phyloP scores from a whole-genome alignment of 2,329 filamentous ascomycete species.

The Diaporthe capsici region DNA sequence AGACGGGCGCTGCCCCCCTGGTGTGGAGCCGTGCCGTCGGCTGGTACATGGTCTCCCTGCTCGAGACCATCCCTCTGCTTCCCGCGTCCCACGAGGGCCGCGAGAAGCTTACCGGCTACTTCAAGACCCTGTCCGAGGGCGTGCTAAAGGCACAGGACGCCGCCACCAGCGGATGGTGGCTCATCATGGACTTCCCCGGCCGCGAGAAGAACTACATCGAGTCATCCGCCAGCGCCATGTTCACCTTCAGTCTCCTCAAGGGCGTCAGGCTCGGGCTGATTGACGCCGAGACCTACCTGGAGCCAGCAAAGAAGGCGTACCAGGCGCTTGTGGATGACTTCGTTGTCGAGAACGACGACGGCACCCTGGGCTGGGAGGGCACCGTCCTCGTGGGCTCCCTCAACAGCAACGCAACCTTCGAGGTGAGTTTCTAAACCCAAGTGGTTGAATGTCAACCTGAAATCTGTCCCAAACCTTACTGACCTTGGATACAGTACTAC shows the following conservation, averaged over 20 bases:
- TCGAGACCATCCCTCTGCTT: constrained; percentile 37
- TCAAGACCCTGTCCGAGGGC: constrained; percentile 31
- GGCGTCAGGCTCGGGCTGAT: constrained; percentile 53
- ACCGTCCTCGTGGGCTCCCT: constrained; percentile 64
- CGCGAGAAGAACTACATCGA: constrained; percentile 61
- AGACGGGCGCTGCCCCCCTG: constrained; percentile 64
- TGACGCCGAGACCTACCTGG: constrained; percentile 45
- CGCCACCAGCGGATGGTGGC: constrained; percentile 46
- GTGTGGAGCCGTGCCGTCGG: constrained; percentile 68
- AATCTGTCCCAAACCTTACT: neutral
- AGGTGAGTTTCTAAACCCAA: constrained; percentile 51
- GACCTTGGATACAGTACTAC: constrained; percentile 51
- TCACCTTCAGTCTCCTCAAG: constrained; percentile 57
- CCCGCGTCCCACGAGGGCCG: constrained; percentile 33
- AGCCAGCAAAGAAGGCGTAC: constrained; percentile 53
- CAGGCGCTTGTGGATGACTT: constrained; percentile 56
- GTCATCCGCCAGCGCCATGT: constrained; percentile 61
- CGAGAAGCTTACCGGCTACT: constrained; percentile 26
- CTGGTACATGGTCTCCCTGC: constrained; percentile 61
- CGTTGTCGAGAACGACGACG: constrained; percentile 57
- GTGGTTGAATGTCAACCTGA: neutral
- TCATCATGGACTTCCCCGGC: constrained; percentile 57
- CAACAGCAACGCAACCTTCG: constrained; percentile 59
- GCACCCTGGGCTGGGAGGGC: constrained; percentile 60
- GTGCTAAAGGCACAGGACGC: constrained; percentile 36